phyloP scores from a whole-genome alignment of 1,284 basidiomycete species.

The Ganoderma resinaceum region DNA sequence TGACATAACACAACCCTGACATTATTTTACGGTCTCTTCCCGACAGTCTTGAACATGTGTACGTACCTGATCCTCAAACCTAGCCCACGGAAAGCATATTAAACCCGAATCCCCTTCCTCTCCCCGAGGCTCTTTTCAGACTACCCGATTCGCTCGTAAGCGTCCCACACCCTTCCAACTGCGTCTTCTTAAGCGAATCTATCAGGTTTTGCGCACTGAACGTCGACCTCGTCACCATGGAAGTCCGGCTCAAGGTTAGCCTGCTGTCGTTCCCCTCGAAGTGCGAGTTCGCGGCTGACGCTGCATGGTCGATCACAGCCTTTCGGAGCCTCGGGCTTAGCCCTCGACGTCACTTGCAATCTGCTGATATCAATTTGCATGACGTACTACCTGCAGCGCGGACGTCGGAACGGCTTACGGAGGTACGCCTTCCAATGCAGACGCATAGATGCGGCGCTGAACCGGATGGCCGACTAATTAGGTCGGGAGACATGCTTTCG shows the following conservation, averaged over 20 bases:
- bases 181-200: neutral
- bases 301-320: neutral
- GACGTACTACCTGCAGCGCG: neutral
- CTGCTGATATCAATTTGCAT: neutral
- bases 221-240: neutral
- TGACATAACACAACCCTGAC: neutral
- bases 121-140: neutral
- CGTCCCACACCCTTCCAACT: neutral
- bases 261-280: neutral
- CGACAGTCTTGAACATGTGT: neutral
- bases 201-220: neutral
- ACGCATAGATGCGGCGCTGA: neutral
- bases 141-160: slow-evolving; percentile 1
- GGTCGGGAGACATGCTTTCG: slow-evolving; percentile 2
- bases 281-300: neutral
- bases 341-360: neutral
- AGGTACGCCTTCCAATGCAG: neutral
- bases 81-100: neutral
- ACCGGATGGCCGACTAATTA: neutral
- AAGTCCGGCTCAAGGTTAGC: neutral
- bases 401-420: neutral
- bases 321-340: neutral
- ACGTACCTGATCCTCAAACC: neutral
- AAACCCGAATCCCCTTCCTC: neutral
- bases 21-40: neutral